Percentiles rank a stretch among this genome's conserved stretches.
phyloP scores from a whole-genome alignment of 805 yeast genomes.

The Candida sanyiensis region DNA sequence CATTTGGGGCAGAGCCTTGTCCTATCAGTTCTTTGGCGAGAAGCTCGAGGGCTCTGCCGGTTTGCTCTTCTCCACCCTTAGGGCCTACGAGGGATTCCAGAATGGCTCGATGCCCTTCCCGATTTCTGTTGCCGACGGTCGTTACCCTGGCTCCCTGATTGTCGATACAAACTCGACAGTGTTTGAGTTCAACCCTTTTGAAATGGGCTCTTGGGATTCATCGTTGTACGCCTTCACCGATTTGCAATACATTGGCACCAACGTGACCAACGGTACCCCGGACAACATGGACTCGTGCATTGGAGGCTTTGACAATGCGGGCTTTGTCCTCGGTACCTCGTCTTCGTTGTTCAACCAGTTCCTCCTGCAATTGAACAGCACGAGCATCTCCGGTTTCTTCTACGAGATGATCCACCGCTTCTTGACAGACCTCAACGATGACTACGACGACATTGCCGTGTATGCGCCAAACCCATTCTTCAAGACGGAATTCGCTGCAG shows the following conservation, averaged over 20 bases:
- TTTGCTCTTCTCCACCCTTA: conserved; percentile 48
- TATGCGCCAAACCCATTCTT: conserved; percentile 69
- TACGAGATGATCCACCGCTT: conserved; percentile 38
- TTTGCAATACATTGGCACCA: conserved; percentile 64
- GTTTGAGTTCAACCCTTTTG: conserved; percentile 57
- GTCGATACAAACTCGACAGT: conserved; percentile 62
- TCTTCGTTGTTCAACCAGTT: conserved; percentile 73
- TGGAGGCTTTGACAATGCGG: conserved; percentile 73
- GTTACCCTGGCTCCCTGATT: conserved; percentile 52
- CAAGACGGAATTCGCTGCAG: conserved; percentile 34
- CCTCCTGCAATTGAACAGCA: conserved; percentile 49
- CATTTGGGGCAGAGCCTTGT: conserved; percentile 71
- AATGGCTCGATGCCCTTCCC: conserved; percentile 69
- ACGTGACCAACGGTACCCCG: conserved; percentile 55
- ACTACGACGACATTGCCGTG: conserved; percentile 59
- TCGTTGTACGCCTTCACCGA: conserved; percentile 59
- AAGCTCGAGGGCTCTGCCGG: conserved; percentile 59
- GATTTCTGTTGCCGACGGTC: conserved; percentile 56
- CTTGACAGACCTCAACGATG: conserved; percentile 40
- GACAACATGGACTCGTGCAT: conserved; percentile 41
- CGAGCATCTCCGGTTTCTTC: conserved; percentile 42
- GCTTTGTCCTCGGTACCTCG: conserved; percentile 78
- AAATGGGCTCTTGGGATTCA: conserved; percentile 90
- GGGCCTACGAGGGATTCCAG: conserved; percentile 54
- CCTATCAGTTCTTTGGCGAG: conserved; percentile 66